phyloP scores from a whole-genome alignment of 129 eudicot genomes.

The Flaveria sonorensis region DNA sequence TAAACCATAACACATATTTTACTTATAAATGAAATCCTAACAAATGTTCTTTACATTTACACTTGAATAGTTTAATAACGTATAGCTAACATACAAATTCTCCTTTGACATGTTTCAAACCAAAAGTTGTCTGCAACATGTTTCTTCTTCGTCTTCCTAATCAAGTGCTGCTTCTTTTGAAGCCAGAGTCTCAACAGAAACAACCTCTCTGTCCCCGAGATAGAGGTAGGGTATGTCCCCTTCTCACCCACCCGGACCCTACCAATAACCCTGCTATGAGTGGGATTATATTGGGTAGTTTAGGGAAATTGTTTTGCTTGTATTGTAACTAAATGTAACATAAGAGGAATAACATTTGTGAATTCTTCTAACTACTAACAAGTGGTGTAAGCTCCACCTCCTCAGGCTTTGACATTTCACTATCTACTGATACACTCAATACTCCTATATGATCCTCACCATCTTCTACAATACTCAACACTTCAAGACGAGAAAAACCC shows the following conservation, averaged over 20 bases:
- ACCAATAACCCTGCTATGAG: too few species aligned
- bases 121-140: not conserved
- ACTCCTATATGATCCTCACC: slow-evolving; percentile 35
- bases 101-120: not conserved
- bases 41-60: slow-evolving; percentile 1
- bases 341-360: slow-evolving; percentile 14
- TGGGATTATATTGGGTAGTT: too few species aligned
- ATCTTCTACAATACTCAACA: slow-evolving; percentile 42
- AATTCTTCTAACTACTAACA: slow-evolving; percentile 24
- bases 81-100: not conserved
- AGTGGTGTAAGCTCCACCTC: slow-evolving; percentile 44
- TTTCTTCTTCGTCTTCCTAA: slow-evolving; percentile 1
- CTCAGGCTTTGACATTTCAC: slow-evolving; percentile 20
- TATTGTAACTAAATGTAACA: slow-evolving; percentile 7
- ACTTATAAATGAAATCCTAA: not conserved
- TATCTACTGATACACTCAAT: slow-evolving; percentile 21
- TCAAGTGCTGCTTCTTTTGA: not conserved
- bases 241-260: too few species aligned
- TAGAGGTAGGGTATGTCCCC: too few species aligned
- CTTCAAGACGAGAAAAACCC: slow-evolving; percentile 48
- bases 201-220: too few species aligned
- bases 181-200: too few species aligned
- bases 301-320: not conserved
- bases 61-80: not conserved
- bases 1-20: not conserved